phyloP scores from a whole-genome alignment of 1,284 basidiomycete genomes.

The Pseudozyma sp. region DNA sequence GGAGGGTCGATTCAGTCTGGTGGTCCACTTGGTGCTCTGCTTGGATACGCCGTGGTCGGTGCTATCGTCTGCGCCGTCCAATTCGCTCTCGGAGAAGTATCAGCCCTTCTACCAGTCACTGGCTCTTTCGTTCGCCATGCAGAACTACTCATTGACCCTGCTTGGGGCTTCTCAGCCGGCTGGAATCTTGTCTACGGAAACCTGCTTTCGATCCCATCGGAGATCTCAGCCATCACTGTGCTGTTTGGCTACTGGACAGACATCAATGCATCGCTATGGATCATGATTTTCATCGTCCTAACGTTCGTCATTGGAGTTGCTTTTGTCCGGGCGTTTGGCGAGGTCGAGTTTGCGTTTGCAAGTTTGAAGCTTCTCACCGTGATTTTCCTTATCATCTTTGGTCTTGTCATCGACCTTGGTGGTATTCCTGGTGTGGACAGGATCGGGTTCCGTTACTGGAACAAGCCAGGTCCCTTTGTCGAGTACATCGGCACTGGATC shows the following conservation, averaged over 20 bases:
- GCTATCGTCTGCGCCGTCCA: constrained; percentile 54
- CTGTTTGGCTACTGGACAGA: constrained; percentile 56
- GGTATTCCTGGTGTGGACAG: constrained; percentile 46
- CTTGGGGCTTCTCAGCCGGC: constrained; percentile 75
- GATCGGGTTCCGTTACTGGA: constrained; percentile 63
- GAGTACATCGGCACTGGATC: constrained; percentile 71
- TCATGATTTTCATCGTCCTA: constrained; percentile 73
- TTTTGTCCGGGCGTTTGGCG: constrained; percentile 78
- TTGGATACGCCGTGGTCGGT: constrained; percentile 54
- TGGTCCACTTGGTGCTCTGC: constrained; percentile 53
- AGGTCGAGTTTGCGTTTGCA: constrained; percentile 71
- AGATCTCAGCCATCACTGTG: constrained; percentile 73
- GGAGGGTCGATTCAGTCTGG: constrained; percentile 51
- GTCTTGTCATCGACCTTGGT: constrained; percentile 52
- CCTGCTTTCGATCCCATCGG: constrained; percentile 77
- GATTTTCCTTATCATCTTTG: constrained; percentile 53
- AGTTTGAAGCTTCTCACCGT: constrained; percentile 40
- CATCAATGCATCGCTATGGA: constrained; percentile 59
- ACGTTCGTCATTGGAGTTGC: constrained; percentile 42
- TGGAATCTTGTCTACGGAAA: constrained; percentile 74
- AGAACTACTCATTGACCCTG: constrained; percentile 81
- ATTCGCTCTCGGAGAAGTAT: constrained; percentile 51
- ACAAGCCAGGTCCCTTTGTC: constrained; percentile 70
- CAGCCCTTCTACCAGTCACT: constrained; percentile 73
- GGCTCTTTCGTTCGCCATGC: constrained; percentile 84